Base-by-base conservation (phyloP, 495 filamentous ascomycete species). In the Parathielavia hyrcaniae region DNA sequence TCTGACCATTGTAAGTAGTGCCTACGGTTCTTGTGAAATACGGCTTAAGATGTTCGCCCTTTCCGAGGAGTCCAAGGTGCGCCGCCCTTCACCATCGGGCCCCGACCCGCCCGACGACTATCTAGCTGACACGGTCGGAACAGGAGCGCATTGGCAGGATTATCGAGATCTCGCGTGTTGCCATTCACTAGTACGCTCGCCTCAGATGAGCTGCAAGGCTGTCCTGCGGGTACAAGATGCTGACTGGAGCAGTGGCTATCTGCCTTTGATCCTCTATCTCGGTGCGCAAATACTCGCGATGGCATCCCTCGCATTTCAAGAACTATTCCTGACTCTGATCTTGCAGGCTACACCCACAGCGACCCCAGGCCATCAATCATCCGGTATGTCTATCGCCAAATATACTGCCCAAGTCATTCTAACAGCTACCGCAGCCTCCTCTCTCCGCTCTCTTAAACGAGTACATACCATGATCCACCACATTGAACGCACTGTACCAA, bases 141-240 rank as follows among this genome's bases (percentile, higher is more conserved):
- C 61, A 97, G 93, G 93, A 98, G 83, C 89, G 93, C 77, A 96
- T 97, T 74, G 83, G 89, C 66, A 91, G 89, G 76, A 79, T 96
- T 70, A 90, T 98, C 67, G 93, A 98, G 71, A 77, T 96, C 70
- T 95, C 90, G 53, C 83, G 92, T 59, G 84, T 97, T 62, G 90
- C 89, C n/a, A 87, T 98, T 69, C 93, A 98, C 78, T 98, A 97
- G 91, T 96, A 83, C 48, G 83, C 56, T 1, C 17, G 10, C 57
- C 12, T 39, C 9, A 30, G 46, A 30, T 49, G 1, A 17, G 11
- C 41, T 49, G 26, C n/a, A 50, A 40, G 57, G 54, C 39, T 34
- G 53, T 39, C 51, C 57, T 44, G 20, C 30, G 13, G 41, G 45
- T 34, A 19, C n/a, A 8, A 19, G 22, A 60, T 57, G 61, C 74